These are phyloP conservation scores for Aureobasidium sp. DNA, from an alignment of 2,329 filamentous ascomycete genomes.

Conservation along the genomic window DNA sequence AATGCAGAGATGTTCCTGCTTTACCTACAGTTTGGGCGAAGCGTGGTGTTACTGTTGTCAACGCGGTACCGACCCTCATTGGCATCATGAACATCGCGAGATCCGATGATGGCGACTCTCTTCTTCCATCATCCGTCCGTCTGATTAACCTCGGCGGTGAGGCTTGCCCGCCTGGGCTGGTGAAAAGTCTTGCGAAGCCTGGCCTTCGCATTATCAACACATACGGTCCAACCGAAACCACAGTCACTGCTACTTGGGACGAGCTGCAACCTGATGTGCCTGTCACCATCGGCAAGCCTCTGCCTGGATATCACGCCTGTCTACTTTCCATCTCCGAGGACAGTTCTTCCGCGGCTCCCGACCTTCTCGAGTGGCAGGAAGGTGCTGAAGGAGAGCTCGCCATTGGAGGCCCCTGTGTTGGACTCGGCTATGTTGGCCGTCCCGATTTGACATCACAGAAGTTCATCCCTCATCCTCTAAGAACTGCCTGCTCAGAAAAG, in stretches of 20 bases:
- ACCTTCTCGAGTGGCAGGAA: background rate
- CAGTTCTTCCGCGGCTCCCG: too few relatives aligned
- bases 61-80: background rate
- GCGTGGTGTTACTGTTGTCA: background rate
- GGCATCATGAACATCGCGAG: conserved; percentile 2
- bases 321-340: background rate
- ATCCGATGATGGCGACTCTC: background rate
- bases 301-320: background rate
- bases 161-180: background rate
- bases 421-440: background rate
- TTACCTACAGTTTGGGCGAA: background rate
- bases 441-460: conserved; percentile 1
- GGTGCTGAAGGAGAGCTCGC: background rate
- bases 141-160: background rate
- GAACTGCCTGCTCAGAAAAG: conserved; percentile 22
- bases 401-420: background rate
- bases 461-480: background rate
- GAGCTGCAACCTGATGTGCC: background rate
- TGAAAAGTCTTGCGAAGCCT: background rate
- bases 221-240: conserved; percentile 1
- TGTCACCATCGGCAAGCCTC: background rate
- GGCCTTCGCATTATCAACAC: conserved; percentile 1
- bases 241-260: background rate
- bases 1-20: background rate
- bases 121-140: background rate